Conservation (phyloP, 2,329 filamentous ascomycete genomes). For the Aphanoascus verrucosus region DNA sequence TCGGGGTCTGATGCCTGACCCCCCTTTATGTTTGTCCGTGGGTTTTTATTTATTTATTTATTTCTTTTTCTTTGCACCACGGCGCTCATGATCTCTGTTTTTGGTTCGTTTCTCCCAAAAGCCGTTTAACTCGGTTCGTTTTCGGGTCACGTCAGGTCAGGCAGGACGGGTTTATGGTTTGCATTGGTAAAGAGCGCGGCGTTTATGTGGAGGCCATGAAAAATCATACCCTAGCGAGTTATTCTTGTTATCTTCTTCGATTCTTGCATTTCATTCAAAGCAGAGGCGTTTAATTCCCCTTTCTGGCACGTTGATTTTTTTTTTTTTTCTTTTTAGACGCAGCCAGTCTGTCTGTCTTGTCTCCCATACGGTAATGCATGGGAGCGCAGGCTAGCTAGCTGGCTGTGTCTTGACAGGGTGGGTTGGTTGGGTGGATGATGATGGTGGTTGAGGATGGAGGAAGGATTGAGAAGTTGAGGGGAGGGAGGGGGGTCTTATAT, state of each 20-base stretch:
- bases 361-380: neutral
- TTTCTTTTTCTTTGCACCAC: neutral
- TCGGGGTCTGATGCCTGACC: neutral
- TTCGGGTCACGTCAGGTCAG: conserved; percentile 6
- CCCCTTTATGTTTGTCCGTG: neutral
- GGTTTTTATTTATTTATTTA: neutral
- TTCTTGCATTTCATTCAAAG: conserved; percentile 5
- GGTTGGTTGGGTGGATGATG: neutral
- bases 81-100: neutral
- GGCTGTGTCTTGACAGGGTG: neutral
- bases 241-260: conserved; percentile 1
- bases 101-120: neutral
- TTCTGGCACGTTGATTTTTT: neutral
- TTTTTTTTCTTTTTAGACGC: neutral
- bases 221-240: conserved; percentile 9
- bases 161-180: neutral
- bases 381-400: neutral
- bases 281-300: neutral
- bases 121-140: conserved; percentile 1
- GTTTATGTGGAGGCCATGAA: neutral
- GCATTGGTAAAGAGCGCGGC: conserved; percentile 9
- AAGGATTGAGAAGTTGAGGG: neutral
- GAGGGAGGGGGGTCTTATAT: neutral
- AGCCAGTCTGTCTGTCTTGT: neutral
- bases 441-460: neutral